phyloP scores from a whole-genome alignment of 1,139 yeast genomes.

The Debaryomyces udenii region DNA sequence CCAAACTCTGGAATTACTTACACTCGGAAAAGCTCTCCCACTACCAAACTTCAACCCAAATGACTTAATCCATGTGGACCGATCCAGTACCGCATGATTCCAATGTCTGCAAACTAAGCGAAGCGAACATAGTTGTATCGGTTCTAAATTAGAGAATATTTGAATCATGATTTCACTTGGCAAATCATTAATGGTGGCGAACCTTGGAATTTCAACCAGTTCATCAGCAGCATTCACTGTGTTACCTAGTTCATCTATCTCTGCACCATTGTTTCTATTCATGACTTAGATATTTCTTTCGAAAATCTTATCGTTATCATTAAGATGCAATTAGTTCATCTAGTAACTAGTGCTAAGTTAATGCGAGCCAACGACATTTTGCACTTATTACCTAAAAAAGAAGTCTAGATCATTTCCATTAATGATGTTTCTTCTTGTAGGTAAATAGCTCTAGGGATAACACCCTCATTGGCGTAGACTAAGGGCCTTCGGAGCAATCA shows the following conservation, averaged over 20 bases:
- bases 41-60: conserved; percentile 52
- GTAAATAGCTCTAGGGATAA: too few relatives aligned
- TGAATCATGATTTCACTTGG: conserved; percentile 63
- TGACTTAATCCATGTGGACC: conserved; percentile 63
- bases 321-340: conserved; percentile 1
- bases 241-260: conserved; percentile 24
- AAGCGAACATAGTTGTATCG: conserved; percentile 51
- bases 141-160: conserved; percentile 59
- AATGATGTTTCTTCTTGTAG: too few relatives aligned
- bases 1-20: conserved; percentile 57
- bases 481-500: too few relatives aligned
- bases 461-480: too few relatives aligned
- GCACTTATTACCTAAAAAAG: conserved; percentile 1
- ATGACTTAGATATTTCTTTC: not conserved
- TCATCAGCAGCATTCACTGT: conserved; percentile 13
- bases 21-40: conserved; percentile 51
- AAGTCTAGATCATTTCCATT: too few relatives aligned
- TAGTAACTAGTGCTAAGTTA: too few relatives aligned
- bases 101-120: conserved; percentile 59
- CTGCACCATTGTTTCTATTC: not conserved
- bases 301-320: not conserved
- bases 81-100: conserved; percentile 55
- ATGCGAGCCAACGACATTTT: too few relatives aligned
- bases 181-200: conserved; percentile 27
- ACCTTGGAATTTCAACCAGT: not conserved